Evolutionary conservation across 768 basidiomycete species (phyloP).

Genomic region (Amanita rimosa): DNA sequence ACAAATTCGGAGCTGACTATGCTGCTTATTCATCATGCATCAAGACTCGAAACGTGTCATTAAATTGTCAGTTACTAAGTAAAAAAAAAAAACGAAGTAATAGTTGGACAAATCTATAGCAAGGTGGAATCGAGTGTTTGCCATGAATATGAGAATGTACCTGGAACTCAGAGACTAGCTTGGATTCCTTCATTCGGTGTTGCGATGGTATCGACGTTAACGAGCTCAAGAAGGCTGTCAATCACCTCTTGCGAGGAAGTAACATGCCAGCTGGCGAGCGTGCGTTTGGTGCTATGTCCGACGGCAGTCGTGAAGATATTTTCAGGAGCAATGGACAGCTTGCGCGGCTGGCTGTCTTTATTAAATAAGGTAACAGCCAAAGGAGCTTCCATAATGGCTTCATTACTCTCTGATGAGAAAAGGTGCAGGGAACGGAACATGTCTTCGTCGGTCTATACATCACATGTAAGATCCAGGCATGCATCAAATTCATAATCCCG

Average conservation of each 20-base stretch:
- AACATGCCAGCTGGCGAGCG: constrained; percentile 87
- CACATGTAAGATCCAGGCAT: neutral
- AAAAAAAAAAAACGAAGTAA: too few species aligned
- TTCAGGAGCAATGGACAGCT: constrained; percentile 55
- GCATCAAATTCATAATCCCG: neutral
- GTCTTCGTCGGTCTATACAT: constrained; percentile 83
- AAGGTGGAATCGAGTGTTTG: neutral
- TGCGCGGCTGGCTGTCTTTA: constrained; percentile 30
- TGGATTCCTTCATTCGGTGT: neutral
- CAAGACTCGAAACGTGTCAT: too few species aligned
- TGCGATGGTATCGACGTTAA: constrained; percentile 19
- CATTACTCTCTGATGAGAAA: constrained; percentile 36
- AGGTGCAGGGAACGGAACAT: constrained; percentile 90
- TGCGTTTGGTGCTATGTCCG: constrained; percentile 84
- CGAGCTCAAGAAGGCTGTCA: constrained; percentile 61
- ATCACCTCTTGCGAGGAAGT: constrained; percentile 82
- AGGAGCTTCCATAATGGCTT: constrained; percentile 46
- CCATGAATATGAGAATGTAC: too few species aligned
- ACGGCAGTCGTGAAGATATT: constrained; percentile 87
- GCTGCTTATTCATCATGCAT: neutral
- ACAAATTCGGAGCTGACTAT: neutral
- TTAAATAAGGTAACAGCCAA: constrained; percentile 40
- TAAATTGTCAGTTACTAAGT: neutral
- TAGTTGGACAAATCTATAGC: too few species aligned
- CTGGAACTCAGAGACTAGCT: neutral